Conservation (phyloP, 225 moss, liverwort and hornwort species). For the Physcomitrium patens region DNA sequence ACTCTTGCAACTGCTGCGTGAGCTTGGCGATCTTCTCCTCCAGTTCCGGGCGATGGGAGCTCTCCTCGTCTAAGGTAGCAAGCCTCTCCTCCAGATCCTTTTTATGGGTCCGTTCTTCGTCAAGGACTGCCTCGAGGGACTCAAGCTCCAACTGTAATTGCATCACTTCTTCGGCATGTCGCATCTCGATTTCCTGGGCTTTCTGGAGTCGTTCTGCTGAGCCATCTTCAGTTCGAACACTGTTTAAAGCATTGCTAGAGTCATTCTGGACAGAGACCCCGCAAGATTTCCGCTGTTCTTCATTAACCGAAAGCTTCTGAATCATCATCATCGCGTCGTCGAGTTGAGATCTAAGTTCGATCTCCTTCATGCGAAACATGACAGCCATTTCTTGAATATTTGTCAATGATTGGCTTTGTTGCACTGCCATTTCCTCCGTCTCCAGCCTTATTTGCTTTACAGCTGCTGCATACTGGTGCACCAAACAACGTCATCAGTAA, state of each 20-base stretch:
- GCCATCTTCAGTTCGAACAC: conserved; percentile 45
- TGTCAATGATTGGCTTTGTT: conserved; percentile 65
- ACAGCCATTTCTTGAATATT: conserved; percentile 72
- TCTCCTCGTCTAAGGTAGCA: conserved; percentile 42
- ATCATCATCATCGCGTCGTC: conserved; percentile 67
- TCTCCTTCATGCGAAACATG: conserved; percentile 72
- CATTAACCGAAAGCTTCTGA: conserved; percentile 49
- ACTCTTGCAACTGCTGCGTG: conserved; percentile 54
- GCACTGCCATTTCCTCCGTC: conserved; percentile 73
- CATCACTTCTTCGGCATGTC: conserved; percentile 83
- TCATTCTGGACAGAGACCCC: conserved; percentile 21
- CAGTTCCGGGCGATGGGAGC: conserved; percentile 24
- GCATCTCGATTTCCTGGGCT: conserved; percentile 84
- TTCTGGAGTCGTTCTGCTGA: conserved; percentile 66
- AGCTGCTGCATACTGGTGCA: conserved; percentile 64
- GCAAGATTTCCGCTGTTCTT: conserved; percentile 27
- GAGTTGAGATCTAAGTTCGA: conserved; percentile 66
- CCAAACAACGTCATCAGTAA: conserved; percentile 17
- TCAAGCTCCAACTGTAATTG: conserved; percentile 82
- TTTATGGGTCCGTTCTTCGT: conserved; percentile 68
- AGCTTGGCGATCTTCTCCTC: conserved; percentile 57
- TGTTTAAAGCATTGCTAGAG: conserved; percentile 23
- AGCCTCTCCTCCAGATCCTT: conserved; percentile 54
- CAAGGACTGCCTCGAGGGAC: conserved; percentile 71
- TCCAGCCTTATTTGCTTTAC: conserved; percentile 69